Evolutionary conservation across 768 basidiomycete species (phyloP), one percentile per base, ranked within the genome.

Genomic region (Fibroporia radiculosa): DNA sequence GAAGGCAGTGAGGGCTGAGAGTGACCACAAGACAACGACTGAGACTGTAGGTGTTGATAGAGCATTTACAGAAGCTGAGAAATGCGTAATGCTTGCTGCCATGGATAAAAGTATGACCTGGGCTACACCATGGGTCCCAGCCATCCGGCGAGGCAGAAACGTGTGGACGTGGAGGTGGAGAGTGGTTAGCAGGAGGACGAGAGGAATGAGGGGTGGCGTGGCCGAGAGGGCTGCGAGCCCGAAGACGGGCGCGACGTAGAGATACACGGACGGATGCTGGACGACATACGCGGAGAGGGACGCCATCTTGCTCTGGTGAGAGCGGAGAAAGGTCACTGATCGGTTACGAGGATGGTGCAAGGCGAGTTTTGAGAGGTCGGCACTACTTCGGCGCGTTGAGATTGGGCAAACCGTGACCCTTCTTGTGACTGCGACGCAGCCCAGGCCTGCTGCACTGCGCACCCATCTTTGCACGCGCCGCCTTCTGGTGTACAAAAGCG

Each of bases 21-120:
- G 54, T 8, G 58, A 7, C 16, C 66, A 53, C 7, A 85, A 61
- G 0, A 72, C 66, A 3, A 62, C n/a, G 16, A 84, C 13, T 0
- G 85, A 80, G 13, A 66, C 55, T 3, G 64, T 23, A 49, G 8
- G 72, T 2, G 71, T 75, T 0, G 82, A 82, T 6, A 86, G 64
- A 0, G 84, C 82, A 40, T 72, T 55, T 3, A 60, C 24, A 2
- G 66, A 58, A 1, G 66, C 55, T 3, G 45, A 49, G 26, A 58
- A 36, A 37, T 66, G 60, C 2, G 58, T 55, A 10, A 58, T 24
- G 18, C 44, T 53, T 18, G 60, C 50, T 0, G 62, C 62, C 2
- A 57, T 27, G 0, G 66, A 53, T 20, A 65, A 36, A 16, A 52
- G 31, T 12, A 52, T 8, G 20, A 60, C 37, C 24, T 62, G 55